phyloP scores from a whole-genome alignment of 495 filamentous ascomycete genomes.

The Penicillium crystallinum region DNA sequence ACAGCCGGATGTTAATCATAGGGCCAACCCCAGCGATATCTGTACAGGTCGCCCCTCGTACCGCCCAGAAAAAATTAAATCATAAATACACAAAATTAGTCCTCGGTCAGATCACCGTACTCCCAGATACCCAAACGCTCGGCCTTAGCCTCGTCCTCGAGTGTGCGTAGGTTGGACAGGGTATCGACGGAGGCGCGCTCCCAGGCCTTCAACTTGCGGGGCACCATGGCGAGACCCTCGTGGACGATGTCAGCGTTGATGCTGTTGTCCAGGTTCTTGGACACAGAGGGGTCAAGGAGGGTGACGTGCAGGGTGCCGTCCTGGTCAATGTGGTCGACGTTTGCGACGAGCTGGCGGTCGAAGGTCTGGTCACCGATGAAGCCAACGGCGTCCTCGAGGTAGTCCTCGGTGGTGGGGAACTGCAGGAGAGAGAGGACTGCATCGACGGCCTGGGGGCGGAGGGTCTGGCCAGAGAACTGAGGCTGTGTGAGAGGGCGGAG shows the following conservation, averaged over 20 bases:
- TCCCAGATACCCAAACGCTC: constrained; percentile 89
- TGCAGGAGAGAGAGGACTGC: constrained; percentile 84
- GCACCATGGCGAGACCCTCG: constrained; percentile 85
- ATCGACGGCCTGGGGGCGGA: constrained; percentile 82
- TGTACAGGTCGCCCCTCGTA: constrained; percentile 16
- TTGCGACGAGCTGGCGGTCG: constrained; percentile 73
- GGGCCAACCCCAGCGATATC: constrained; percentile 5
- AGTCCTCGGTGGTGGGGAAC: constrained; percentile 72
- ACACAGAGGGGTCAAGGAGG: constrained; percentile 63
- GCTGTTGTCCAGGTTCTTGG: constrained; percentile 63
- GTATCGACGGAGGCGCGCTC: constrained; percentile 70
- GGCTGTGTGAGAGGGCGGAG: constrained; percentile 73
- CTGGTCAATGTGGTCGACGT: constrained; percentile 74
- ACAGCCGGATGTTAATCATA: constrained; percentile 6
- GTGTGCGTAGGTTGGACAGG: constrained; percentile 57
- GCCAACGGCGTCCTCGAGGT: constrained; percentile 69
- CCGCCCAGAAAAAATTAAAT: constrained; percentile 7
- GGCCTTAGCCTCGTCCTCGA: constrained; percentile 69
- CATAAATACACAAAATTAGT: constrained; percentile 43
- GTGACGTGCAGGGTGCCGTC: constrained; percentile 80
- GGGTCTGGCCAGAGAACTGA: constrained; percentile 71
- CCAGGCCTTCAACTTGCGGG: constrained; percentile 82
- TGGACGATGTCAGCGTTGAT: constrained; percentile 79
- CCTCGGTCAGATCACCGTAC: constrained; percentile 92
- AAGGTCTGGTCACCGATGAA: constrained; percentile 63